Evolutionary conservation across 139 green algal species (phyloP), one percentile per base, ranked within the genome.

Genomic region (Chlorella sp.): DNA sequence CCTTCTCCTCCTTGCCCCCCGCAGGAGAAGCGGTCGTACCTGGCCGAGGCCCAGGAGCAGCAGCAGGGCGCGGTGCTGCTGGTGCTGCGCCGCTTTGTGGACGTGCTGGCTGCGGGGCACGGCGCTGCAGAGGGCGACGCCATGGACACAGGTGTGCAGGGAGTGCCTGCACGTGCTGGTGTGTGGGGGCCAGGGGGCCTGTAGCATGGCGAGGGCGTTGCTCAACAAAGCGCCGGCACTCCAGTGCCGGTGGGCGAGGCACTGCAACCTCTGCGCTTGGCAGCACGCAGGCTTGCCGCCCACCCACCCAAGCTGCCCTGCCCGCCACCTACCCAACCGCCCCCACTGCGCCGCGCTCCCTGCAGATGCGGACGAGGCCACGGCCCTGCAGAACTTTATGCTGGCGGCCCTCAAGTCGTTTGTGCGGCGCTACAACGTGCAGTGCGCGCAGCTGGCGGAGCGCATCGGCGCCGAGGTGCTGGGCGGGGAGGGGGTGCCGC

Each of bases 351-450:
- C 44, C 38, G 3, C 11, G 24, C 17, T 32, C 11, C 51, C 9
- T 16, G 30, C 77, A 83, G 77, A 83, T 30, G 70, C 70, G 7
- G 70, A 87, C 54, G 83, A 83, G 72, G 38, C 46, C 46, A 83
- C 83, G 11, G 76, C 76, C 0, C 72, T 87, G 78, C 76, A 82
- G 34, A 76, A 85, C 79, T 88, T 78, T 48, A 83, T 80, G 67
- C 58, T 85, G 43, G 84, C 84, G 13, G 69, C 76, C n/a, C 72
- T 88, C 13, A 54, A 56, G n/a, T 88, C 84, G 13, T 88, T 88
- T 48, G 44, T 85, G n/a, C 76, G 84, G 43, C 74, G 64, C 76
- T 88, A 88, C 79, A 76, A 84, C 34, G 76, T 88, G 41, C 84
- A 88, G 79, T 82, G 75, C 38, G 74, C 83, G 32, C 51, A 84